Base-by-base conservation (phyloP, 306 rosid species). In the Pachyrhizus erosus region DNA sequence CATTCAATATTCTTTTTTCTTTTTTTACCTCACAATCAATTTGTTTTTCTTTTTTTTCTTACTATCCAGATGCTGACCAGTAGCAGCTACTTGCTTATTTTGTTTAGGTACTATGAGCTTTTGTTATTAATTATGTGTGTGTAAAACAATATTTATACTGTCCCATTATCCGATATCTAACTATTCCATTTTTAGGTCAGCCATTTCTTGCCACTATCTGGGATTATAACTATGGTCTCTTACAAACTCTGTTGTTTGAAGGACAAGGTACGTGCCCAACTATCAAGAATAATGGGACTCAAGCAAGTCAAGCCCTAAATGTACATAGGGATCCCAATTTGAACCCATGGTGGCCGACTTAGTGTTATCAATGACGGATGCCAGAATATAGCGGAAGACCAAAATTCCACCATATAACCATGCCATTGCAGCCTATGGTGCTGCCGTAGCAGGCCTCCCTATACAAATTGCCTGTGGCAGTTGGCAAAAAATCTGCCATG, bases 201-300 rank as follows among this genome's bases (percentile, higher is more conserved):
- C 43, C n/a, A n/a, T n/a, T n/a, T n/a, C n/a, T n/a, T n/a, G n/a
- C n/a, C 43, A 39, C 43, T 39, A 39, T 39, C 43, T 8, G 2
- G 43, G 43, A 39, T 39, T 7, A 39, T 39, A 9, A 39, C 10
- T 39, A 54, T 54, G 61, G 13, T 20, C 27, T 20, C 5, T 54
- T 20, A 54, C 27, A 54, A 54, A 54, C 61, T 54, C 26, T 9
- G 1, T 54, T 54, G 29, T 27, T 54, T 54, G 61, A 34, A 34
- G 39, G 39, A 6, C 7, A 34, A 34, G 0, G 39, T 34, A 34
- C 39, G 5, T 18, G 11, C n/a, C 58, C 23, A 54, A 52, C 24
- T 52, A 26, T 52, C 10, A 6, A 11, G 55, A 49, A 49, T 62
- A 62, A 46, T 77, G 31, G 29, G 49, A 77, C 73, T 31, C 74